Evolutionary conservation across 768 basidiomycete genomes (phyloP).

Genomic region (Lactarius pseudohatsudake): DNA sequence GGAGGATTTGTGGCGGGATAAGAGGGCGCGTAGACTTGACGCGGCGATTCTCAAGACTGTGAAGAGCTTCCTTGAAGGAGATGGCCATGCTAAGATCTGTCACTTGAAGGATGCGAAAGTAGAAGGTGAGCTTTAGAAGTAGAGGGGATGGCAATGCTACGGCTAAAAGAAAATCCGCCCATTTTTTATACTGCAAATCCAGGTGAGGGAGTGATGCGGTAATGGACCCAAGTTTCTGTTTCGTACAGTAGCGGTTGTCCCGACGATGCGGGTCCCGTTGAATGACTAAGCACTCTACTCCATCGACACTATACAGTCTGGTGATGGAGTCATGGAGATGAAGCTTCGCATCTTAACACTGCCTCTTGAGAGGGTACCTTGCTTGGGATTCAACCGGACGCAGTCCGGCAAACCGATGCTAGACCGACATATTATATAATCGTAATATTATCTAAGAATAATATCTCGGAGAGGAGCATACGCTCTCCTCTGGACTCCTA

Average conservation of each 20-base stretch:
- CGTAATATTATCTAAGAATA: too few relatives aligned
- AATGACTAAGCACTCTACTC: slow-evolving; percentile 13
- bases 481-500: too few relatives aligned
- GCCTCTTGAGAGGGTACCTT: neutral
- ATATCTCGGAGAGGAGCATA: too few relatives aligned
- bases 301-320: neutral
- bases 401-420: too few relatives aligned
- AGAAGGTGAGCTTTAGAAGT: slow-evolving; percentile 6
- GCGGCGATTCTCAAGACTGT: slow-evolving; percentile 81
- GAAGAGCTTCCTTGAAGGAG: slow-evolving; percentile 75
- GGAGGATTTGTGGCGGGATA: slow-evolving; percentile 92
- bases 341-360: neutral
- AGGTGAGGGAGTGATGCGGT: neutral
- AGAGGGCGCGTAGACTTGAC: slow-evolving; percentile 86
- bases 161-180: slow-evolving; percentile 14
- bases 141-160: slow-evolving; percentile 7
- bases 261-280: neutral
- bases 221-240: neutral
- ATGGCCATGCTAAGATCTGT: slow-evolving; percentile 60
- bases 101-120: slow-evolving; percentile 38
- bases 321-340: neutral
- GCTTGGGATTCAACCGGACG: too few relatives aligned
- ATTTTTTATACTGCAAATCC: slow-evolving; percentile 18
- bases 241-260: neutral
- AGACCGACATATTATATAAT: too few relatives aligned